These are phyloP conservation scores for Paraphaeosphaeria sporulosa DNA, from an alignment of 2,329 filamentous ascomycete species.

Conservation along the genomic window DNA sequence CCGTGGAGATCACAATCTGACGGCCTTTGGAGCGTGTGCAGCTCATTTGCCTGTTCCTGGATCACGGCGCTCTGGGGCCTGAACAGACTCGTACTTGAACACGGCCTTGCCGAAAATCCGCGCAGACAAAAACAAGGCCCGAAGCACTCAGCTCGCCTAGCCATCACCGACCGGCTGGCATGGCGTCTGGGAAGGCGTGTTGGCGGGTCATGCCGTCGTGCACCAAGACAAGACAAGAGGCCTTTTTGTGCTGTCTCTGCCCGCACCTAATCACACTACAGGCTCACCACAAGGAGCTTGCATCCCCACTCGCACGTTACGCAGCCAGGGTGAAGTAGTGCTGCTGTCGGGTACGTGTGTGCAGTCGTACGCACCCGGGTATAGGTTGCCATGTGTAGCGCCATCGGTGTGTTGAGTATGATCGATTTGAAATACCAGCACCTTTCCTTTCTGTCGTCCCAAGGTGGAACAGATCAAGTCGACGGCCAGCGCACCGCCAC, in stretches of 20 bases:
- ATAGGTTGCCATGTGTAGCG: not conserved
- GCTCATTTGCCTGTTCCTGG: constrained; percentile 15
- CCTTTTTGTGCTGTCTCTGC: not conserved
- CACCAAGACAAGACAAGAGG: not conserved
- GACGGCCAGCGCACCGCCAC: constrained; percentile 11
- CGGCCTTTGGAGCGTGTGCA: not conserved
- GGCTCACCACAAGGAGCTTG: not conserved
- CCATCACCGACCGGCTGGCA: not conserved
- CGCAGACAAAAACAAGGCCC: not conserved
- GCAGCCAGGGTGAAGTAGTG: not conserved
- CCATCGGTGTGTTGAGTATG: not conserved
- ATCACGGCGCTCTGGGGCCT: not conserved
- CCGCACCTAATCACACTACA: not conserved
- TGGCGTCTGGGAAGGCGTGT: not conserved
- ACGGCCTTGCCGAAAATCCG: not conserved
- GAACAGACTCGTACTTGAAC: not conserved
- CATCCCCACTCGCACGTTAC: not conserved
- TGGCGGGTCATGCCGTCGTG: not conserved
- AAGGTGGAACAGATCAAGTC: not conserved
- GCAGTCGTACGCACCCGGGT: not conserved
- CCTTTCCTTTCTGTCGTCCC: not conserved
- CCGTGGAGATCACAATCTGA: not conserved
- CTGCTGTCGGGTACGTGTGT: too few relatives aligned
- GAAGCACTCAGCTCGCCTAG: not conserved
- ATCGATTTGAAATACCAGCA: not conserved